Conservation (phyloP, 202 grass and related monocot species). For the Carex arenaria region DNA sequence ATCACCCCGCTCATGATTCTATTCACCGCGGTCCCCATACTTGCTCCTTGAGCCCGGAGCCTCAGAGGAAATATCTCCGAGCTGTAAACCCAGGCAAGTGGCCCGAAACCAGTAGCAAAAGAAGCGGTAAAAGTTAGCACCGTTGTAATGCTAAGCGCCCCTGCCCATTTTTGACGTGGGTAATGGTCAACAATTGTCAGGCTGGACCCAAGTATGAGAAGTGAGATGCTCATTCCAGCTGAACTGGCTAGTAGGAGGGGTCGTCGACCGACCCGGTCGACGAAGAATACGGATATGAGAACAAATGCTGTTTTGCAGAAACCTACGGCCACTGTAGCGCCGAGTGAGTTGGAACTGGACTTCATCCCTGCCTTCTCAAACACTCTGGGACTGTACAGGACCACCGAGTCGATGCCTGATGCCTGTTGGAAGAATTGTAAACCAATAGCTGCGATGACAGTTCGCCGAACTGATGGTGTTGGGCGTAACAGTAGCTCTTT, state of each 20-base stretch:
- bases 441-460: conserved; percentile 25
- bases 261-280: conserved; percentile 70
- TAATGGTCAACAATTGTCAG: conserved; percentile 28
- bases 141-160: conserved; percentile 46
- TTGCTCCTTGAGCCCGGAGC: conserved; percentile 70
- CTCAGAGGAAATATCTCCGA: conserved; percentile 89
- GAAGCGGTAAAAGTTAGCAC: conserved; percentile 57
- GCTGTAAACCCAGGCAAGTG: conserved; percentile 89
- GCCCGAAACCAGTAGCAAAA: conserved; percentile 75
- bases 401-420: conserved; percentile 53
- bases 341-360: conserved; percentile 29
- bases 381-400: conserved; percentile 62
- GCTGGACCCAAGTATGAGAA: conserved; percentile 42
- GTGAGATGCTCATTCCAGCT: conserved; percentile 67
- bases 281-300: conserved; percentile 60
- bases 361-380: conserved; percentile 48
- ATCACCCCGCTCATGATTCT: conserved; percentile 59
- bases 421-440: conserved; percentile 59
- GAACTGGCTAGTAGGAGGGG: conserved; percentile 67
- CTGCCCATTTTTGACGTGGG: conserved; percentile 26
- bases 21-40: conserved; percentile 70
- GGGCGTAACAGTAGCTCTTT: conserved; percentile 34
- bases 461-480: conserved; percentile 34
- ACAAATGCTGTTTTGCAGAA: conserved; percentile 71
- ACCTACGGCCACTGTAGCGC: conserved; percentile 63